Conservation (phyloP, 129 eudicot species). For the Heracleum sosnowskyi region DNA sequence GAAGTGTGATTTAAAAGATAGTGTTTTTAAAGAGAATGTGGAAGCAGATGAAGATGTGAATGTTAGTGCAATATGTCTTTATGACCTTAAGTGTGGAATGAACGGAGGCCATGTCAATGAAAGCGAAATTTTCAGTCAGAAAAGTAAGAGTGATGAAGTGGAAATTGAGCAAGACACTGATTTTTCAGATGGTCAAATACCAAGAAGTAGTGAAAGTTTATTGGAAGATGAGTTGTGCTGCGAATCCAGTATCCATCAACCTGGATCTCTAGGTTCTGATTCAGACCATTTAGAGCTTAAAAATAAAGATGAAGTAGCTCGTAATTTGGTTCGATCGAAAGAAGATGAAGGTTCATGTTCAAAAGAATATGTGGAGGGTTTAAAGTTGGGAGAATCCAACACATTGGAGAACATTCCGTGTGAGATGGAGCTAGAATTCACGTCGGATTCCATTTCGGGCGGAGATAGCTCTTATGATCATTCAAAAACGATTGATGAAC, state of each 20-base stretch:
- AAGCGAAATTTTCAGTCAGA: not conserved
- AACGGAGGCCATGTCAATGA: not conserved
- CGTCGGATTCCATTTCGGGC: not conserved
- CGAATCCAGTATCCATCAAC: constrained; percentile 8
- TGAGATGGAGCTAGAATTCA: constrained; percentile 12
- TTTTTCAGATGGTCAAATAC: not conserved
- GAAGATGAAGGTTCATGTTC: constrained; percentile 11
- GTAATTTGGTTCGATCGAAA: not conserved
- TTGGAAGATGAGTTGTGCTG: constrained; percentile 1
- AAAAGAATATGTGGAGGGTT: constrained; percentile 13
- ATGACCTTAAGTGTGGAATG: not conserved
- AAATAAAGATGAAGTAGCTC: not conserved
- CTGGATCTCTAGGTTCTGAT: constrained; percentile 4
- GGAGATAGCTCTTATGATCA: too few species aligned
- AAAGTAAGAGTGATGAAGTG: not conserved
- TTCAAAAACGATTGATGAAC: constrained; percentile 11
- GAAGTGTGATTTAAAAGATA: not conserved
- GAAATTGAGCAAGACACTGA: constrained; percentile 14
- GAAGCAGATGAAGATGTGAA: constrained; percentile 8
- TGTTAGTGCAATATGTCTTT: not conserved
- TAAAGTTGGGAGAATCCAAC: constrained; percentile 8
- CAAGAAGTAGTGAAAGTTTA: not conserved
- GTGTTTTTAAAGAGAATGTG: not conserved
- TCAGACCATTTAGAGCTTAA: not conserved
- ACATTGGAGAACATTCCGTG: constrained; percentile 6